Base-by-base conservation (phyloP, 2,329 filamentous ascomycete genomes). In the Aspergillus uvarum region DNA sequence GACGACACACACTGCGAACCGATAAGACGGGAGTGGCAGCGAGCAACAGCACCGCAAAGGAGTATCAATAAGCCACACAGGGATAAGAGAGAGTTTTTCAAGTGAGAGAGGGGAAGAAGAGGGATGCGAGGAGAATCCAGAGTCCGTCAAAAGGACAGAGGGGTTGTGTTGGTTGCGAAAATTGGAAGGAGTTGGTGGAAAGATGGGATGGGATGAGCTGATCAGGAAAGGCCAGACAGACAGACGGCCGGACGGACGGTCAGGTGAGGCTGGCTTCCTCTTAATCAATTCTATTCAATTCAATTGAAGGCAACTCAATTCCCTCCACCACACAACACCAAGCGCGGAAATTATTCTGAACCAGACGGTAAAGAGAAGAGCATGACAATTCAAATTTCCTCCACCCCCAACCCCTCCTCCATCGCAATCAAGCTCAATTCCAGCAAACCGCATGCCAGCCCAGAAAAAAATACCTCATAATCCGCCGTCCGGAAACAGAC, bases 381-480 rank as follows among this genome's bases (percentile, higher is more conserved):
- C 1, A 44, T 44, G 38, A 44, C 38, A n/a, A 19, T 44, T 44
- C 5, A 19, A 19, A 19, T 19, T 19, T 44, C 16, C 14, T 6
- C 4, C 16, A 22, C 50, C 3, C 50, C 31, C 16, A 22, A 22
- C 10, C 22, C 14, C 50, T 22, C 31, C 11, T 19, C 21, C n/a
- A 35, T 4, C 16, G 3, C 32, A 35, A 35, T 44, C 16, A 7
- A 19, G 14, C 5, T 5, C 14, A 38, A 38, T 35, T 21, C 24
- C 49, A 35, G 22, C 26, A 8, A 21, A 14, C 19, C n/a, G 31
- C 31, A 22, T 29, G 26, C n/a, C 12, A 7, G n/a, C 10, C 22
- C 12, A n/a, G 22, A 10, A 38, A 35, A 31, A 55, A 55, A 55
- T 55, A 55, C 42, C 42, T 47, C 53, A 48, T 44, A 16, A 19